Conservation (phyloP, 495 filamentous ascomycete species). For the Aspergillus saccharolyticus region DNA sequence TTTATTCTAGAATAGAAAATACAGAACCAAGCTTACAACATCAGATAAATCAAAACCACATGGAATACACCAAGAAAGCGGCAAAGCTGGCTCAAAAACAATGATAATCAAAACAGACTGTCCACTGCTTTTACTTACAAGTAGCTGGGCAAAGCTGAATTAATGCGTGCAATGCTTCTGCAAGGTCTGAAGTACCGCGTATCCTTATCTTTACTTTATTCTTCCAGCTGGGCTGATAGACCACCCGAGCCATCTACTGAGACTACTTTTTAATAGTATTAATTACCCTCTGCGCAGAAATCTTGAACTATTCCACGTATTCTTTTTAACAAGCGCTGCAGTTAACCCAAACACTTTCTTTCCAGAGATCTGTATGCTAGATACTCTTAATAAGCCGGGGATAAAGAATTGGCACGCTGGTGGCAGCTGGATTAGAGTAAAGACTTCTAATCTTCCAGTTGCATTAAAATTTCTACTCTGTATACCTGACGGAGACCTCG, state of each 20-base stretch:
- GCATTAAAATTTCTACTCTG: slow-evolving; percentile 1
- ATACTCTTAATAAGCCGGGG: slow-evolving; percentile 4
- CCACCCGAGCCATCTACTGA: slow-evolving; percentile 2
- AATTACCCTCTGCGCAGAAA: slow-evolving; percentile 7
- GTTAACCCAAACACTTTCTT: slow-evolving; percentile 2
- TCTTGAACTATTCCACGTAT: slow-evolving; percentile 8
- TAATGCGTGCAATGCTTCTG: no score
- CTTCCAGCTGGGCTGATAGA: no score
- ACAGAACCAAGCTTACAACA: no score
- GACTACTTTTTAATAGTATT: slow-evolving; percentile 9
- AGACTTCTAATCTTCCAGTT: not conserved
- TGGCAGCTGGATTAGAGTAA: not conserved
- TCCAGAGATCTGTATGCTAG: slow-evolving; percentile 10
- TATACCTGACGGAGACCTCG: not conserved
- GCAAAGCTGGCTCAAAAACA: no score
- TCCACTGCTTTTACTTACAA: no score
- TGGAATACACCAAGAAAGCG: no score
- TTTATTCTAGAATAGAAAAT: no score
- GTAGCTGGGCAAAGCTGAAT: no score
- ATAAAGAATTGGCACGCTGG: not conserved
- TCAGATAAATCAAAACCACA: no score
- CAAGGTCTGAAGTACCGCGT: no score
- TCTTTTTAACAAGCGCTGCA: slow-evolving; percentile 8
- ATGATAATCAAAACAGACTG: no score
- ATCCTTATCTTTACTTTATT: no score